Percentiles rank a stretch among this genome's conserved stretches.
Conservation (phyloP, 208 protist genomes). For the Sergeia podlipaevii region DNA sequence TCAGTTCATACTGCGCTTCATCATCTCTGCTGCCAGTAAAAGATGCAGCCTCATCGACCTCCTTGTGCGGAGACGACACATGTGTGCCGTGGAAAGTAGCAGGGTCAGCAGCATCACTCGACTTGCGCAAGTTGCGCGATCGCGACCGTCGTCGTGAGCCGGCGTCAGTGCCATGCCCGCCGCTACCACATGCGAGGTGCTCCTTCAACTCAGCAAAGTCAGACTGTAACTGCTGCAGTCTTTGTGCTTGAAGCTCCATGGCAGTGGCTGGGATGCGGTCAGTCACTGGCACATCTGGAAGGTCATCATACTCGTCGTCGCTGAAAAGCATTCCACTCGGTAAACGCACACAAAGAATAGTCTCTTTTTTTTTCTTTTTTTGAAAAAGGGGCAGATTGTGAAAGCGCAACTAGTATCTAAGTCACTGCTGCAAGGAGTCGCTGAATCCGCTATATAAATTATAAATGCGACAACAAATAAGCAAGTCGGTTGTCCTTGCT, state of each 20-base stretch:
- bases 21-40: background rate
- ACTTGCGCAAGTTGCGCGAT: too few species aligned
- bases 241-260: conserved; percentile 22
- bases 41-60: too few species aligned
- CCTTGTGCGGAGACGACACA: too few species aligned
- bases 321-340: conserved; percentile 19
- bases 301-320: conserved; percentile 42
- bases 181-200: background rate
- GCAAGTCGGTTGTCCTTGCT: too few species aligned
- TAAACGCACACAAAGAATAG: background rate
- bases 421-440: too few species aligned
- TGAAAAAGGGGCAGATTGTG: too few species aligned
- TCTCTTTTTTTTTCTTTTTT: background rate
- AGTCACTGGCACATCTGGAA: conserved; percentile 36
- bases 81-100: too few species aligned
- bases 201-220: conserved; percentile 17
- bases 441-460: too few species aligned
- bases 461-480: too few species aligned
- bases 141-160: too few species aligned
- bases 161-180: background rate
- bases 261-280: background rate
- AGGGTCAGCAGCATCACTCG: too few species aligned
- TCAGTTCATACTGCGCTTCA: conserved; percentile 38
- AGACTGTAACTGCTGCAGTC: conserved; percentile 44
- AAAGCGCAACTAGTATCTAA: too few species aligned